A percentile compares a stretch with the other conserved stretches of the same genome.
Evolutionary conservation across 306 rosid species (phyloP).

Genomic region (Delonix regia): DNA sequence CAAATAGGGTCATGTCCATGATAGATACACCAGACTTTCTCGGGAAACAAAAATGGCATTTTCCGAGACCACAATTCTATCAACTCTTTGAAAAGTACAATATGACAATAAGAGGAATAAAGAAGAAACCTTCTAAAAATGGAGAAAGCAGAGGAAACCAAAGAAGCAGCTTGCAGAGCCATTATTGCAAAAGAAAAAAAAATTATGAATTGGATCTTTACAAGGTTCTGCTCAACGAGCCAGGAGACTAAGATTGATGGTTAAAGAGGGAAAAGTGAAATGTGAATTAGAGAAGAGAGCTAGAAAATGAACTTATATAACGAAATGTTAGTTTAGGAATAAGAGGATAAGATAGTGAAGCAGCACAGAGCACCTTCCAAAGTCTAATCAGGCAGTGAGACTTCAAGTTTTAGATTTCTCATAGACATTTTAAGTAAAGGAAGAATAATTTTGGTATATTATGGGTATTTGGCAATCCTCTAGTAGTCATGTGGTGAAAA

Average conservation of each 20-base stretch:
- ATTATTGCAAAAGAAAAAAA: not conserved
- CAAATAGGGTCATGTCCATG: conserved; percentile 77
- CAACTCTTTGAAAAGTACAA: not conserved
- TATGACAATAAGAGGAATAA: not conserved
- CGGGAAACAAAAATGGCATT: conserved; percentile 47
- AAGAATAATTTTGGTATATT: conserved; percentile 8
- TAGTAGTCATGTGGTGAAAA: not conserved
- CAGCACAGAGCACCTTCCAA: too few relatives aligned
- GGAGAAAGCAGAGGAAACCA: conserved; percentile 48
- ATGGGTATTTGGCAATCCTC: not conserved
- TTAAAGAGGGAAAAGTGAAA: too few relatives aligned
- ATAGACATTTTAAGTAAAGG: conserved; percentile 26
- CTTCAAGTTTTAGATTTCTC: conserved; percentile 41
- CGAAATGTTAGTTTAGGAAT: too few relatives aligned
- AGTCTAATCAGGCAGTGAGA: conserved; percentile 35
- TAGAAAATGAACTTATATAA: conserved; percentile 27
- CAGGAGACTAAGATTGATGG: too few relatives aligned
- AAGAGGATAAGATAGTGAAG: conserved; percentile 49
- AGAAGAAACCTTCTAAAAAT: conserved; percentile 38
- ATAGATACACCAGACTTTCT: conserved; percentile 61
- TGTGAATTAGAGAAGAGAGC: not conserved
- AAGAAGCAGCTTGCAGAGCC: conserved; percentile 55
- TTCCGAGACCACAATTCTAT: conserved; percentile 22
- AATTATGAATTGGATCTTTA: not conserved
- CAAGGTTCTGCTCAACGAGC: too few relatives aligned